phyloP scores from a whole-genome alignment of 2,329 filamentous ascomycete genomes.

The Arthrinium puccinioides region DNA sequence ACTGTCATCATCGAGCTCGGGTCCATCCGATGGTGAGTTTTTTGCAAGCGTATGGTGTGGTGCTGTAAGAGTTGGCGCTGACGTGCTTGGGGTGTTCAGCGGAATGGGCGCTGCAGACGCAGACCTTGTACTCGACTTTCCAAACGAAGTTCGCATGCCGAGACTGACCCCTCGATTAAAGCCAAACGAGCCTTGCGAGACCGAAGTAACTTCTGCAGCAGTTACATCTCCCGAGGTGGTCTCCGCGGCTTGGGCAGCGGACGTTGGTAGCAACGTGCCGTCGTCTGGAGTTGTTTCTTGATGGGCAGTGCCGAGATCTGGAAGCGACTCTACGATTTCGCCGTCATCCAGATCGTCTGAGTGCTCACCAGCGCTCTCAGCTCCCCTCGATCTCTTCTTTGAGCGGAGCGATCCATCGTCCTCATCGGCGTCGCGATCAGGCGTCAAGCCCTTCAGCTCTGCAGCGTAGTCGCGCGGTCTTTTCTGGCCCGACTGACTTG shows the following conservation, averaged over 20 bases:
- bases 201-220: background rate
- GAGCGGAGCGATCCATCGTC: slow-evolving; percentile 5
- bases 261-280: too few relatives aligned
- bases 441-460: slow-evolving; percentile 21
- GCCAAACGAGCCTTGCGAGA: slow-evolving; percentile 7
- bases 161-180: slow-evolving; percentile 19
- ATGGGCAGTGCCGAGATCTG: slow-evolving; percentile 2
- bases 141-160: slow-evolving; percentile 20
- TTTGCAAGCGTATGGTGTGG: too few relatives aligned
- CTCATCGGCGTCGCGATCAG: slow-evolving; percentile 10
- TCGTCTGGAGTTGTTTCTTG: too few relatives aligned
- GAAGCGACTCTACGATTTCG: slow-evolving; percentile 22
- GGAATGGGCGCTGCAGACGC: too few relatives aligned
- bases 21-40: too few relatives aligned
- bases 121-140: slow-evolving; percentile 3
- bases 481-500: slow-evolving; percentile 14
- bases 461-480: slow-evolving; percentile 20
- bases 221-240: too few relatives aligned
- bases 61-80: too few relatives aligned
- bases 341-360: slow-evolving; percentile 23
- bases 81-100: too few relatives aligned
- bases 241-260: too few relatives aligned
- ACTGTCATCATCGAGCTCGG: slow-evolving; percentile 3
- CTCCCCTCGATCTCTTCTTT: slow-evolving; percentile 18
- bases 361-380: slow-evolving; percentile 6